phyloP scores from a whole-genome alignment of 345 rosid genomes.

The Punica granatum region DNA sequence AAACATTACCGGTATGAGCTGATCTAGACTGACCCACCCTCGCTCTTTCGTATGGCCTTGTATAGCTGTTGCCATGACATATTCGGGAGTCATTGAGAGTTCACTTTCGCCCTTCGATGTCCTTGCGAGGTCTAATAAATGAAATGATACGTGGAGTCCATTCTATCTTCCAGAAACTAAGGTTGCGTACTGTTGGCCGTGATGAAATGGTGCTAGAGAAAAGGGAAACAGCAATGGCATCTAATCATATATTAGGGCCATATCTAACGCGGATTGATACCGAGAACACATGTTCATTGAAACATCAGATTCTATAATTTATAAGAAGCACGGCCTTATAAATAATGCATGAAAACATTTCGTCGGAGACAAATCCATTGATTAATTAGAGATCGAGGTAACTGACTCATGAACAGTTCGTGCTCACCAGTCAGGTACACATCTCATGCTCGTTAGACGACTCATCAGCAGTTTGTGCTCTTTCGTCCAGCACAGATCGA shows the following conservation, averaged over 20 bases:
- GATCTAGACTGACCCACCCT: neutral
- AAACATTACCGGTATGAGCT: neutral
- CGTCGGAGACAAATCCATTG: too few relatives aligned
- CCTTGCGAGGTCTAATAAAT: neutral
- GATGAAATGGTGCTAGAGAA: neutral
- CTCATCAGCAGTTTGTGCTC: too few relatives aligned
- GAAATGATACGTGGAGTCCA: too few relatives aligned
- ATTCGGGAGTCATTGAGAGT: neutral
- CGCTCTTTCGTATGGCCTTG: neutral
- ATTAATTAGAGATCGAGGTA: too few relatives aligned
- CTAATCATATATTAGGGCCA: neutral
- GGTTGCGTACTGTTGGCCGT: neutral
- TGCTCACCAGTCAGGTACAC: too few relatives aligned
- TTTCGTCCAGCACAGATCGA: too few relatives aligned
- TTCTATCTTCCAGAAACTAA: neutral
- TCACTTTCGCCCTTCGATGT: neutral
- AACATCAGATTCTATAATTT: neutral
- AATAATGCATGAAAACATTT: too few relatives aligned
- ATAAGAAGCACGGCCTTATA: too few relatives aligned
- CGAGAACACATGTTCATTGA: neutral
- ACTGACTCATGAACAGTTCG: too few relatives aligned
- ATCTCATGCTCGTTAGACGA: too few relatives aligned
- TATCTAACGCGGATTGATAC: neutral
- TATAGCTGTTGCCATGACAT: neutral
- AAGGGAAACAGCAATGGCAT: neutral